phyloP scores from a whole-genome alignment of 2,329 filamentous ascomycete species.

The Fusarium bactridioides region DNA sequence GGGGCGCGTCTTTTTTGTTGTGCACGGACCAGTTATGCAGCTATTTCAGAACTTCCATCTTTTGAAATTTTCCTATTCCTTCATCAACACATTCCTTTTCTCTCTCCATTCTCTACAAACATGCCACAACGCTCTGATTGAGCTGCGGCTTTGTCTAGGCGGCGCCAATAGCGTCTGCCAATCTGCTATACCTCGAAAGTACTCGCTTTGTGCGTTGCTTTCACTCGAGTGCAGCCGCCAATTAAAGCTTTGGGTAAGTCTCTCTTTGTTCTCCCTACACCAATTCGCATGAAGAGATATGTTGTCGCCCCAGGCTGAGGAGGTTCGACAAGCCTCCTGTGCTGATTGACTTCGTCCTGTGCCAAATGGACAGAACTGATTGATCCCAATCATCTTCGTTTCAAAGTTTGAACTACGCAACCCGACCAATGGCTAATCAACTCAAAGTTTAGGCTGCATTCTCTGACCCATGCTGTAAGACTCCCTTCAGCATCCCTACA shows the following conservation, averaged over 20 bases:
- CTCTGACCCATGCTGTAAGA: conserved; percentile 16
- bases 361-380: conserved; percentile 65
- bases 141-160: background rate
- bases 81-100: conserved; percentile 32
- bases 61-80: conserved; percentile 31
- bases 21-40: conserved; percentile 34
- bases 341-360: conserved; percentile 62
- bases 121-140: conserved; percentile 1
- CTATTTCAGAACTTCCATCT: conserved; percentile 40
- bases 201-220: conserved; percentile 1
- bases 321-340: conserved; percentile 57
- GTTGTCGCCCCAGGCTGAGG: conserved; percentile 61
- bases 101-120: background rate
- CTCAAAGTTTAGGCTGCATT: conserved; percentile 20
- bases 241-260: conserved; percentile 32
- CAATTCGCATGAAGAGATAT: conserved; percentile 53
- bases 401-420: background rate
- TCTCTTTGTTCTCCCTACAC: background rate
- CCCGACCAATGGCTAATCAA: conserved; percentile 32
- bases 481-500: background rate
- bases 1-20: conserved; percentile 12
- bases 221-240: background rate
- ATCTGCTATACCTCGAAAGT: conserved; percentile 10
- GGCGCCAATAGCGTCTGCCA: background rate
- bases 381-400: conserved; percentile 23